Conservation (phyloP, 345 rosid species). For the Arabidopsis suecica region DNA sequence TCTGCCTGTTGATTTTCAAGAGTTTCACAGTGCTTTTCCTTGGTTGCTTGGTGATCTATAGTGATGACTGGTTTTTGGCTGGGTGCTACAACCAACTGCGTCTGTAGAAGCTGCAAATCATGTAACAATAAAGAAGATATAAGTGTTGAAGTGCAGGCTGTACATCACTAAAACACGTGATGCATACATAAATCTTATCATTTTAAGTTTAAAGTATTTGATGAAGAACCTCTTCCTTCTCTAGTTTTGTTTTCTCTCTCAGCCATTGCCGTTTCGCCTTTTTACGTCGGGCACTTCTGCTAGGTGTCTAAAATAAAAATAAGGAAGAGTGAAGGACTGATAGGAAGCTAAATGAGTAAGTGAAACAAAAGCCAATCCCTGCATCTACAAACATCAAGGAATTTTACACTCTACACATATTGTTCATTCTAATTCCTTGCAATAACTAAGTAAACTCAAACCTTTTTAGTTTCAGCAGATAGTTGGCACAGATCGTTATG, state of each 20-base stretch:
- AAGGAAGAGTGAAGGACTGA: conserved; percentile 27
- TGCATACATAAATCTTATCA: conserved; percentile 32
- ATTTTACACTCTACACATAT: neutral
- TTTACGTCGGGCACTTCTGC: conserved; percentile 95
- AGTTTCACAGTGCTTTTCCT: conserved; percentile 43
- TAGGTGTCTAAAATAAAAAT: conserved; percentile 59
- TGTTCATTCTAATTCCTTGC: conserved; percentile 20
- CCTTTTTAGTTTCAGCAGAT: conserved; percentile 68
- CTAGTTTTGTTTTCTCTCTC: conserved; percentile 66
- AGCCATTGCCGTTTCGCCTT: conserved; percentile 82
- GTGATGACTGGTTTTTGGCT: conserved; percentile 49
- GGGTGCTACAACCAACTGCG: conserved; percentile 47
- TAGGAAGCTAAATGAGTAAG: conserved; percentile 24
- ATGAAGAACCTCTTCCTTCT: conserved; percentile 64
- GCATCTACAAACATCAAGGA: conserved; percentile 7
- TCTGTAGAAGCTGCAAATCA: conserved; percentile 52
- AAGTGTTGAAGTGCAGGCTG: conserved; percentile 1
- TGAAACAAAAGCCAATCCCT: conserved; percentile 16
- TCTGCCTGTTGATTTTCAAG: conserved; percentile 41
- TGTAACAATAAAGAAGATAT: conserved; percentile 14
- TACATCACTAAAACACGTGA: conserved; percentile 11
- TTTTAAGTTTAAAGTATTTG: conserved; percentile 14
- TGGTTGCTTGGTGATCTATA: conserved; percentile 38
- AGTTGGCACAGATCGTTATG: conserved; percentile 47
- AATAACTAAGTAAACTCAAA: conserved; percentile 36